phyloP scores from a whole-genome alignment of 768 basidiomycete species.

The Boletus fagicola region DNA sequence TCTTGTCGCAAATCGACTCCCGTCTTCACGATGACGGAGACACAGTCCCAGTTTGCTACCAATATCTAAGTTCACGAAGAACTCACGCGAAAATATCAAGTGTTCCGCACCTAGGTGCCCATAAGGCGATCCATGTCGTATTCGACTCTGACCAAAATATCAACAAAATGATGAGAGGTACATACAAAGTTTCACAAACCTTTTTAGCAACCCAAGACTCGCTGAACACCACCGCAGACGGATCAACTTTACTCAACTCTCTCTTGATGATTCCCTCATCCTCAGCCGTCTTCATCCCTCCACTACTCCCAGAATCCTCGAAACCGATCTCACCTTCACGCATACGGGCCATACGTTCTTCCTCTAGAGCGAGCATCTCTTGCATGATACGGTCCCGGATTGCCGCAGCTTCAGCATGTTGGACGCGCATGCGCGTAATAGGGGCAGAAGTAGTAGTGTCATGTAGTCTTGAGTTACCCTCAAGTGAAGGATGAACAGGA shows the following conservation, averaged over 20 bases:
- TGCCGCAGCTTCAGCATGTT: conserved; percentile 78
- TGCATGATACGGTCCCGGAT: conserved; percentile 97
- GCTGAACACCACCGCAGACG: conserved; percentile 92
- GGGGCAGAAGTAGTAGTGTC: conserved; percentile 31
- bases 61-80: conserved; percentile 9
- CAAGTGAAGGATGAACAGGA: conserved; percentile 33
- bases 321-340: conserved; percentile 65
- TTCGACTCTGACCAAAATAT: conserved; percentile 54
- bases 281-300: conserved; percentile 66
- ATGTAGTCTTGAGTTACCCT: conserved; percentile 21
- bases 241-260: conserved; percentile 93
- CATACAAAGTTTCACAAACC: conserved; percentile 39
- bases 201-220: conserved; percentile 96
- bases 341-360: conserved; percentile 96
- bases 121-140: conserved; percentile 91
- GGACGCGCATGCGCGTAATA: conserved; percentile 65
- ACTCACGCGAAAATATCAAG: conserved; percentile 4
- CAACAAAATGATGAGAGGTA: conserved; percentile 3
- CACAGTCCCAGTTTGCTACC: conserved; percentile 78
- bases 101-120: conserved; percentile 76
- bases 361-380: conserved; percentile 96
- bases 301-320: conserved; percentile 43
- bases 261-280: conserved; percentile 92
- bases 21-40: conserved; percentile 98
- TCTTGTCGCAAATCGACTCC: conserved; percentile 96